phyloP scores from a whole-genome alignment of 305 asterid species.

The Solanum hybrid region DNA sequence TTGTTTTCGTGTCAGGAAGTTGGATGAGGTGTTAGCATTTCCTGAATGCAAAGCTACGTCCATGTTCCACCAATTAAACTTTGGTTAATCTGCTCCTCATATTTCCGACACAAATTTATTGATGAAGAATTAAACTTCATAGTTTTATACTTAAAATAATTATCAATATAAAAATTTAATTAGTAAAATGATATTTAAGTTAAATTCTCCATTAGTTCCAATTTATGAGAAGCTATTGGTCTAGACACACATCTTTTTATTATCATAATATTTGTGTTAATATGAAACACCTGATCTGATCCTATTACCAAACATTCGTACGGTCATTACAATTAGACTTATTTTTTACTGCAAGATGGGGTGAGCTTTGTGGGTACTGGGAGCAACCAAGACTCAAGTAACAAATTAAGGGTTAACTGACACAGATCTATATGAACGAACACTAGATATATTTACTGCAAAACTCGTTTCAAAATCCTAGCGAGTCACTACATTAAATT shows the following conservation, averaged over 20 bases:
- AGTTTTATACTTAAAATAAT: neutral
- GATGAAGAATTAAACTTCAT: neutral
- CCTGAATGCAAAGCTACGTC: neutral
- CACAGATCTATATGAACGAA: neutral
- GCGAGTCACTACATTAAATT: neutral
- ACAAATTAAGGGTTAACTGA: neutral
- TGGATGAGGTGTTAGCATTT: constrained; percentile 1
- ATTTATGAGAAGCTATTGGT: neutral
- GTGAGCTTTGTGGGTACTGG: neutral
- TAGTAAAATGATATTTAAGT: too few relatives aligned
- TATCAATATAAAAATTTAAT: neutral
- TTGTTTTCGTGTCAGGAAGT: neutral
- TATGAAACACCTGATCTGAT: neutral
- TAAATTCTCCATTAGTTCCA: neutral
- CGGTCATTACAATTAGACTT: neutral
- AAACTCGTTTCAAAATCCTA: neutral
- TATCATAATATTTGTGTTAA: neutral
- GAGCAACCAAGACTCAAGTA: neutral
- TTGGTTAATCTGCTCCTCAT: neutral
- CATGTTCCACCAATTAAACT: neutral
- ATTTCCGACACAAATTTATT: neutral
- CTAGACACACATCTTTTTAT: too few relatives aligned
- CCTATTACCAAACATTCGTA: neutral
- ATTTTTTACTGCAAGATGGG: neutral
- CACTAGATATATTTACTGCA: neutral